Base-by-base conservation (phyloP, 768 basidiomycete genomes). In the Mycena kentingensis region DNA sequence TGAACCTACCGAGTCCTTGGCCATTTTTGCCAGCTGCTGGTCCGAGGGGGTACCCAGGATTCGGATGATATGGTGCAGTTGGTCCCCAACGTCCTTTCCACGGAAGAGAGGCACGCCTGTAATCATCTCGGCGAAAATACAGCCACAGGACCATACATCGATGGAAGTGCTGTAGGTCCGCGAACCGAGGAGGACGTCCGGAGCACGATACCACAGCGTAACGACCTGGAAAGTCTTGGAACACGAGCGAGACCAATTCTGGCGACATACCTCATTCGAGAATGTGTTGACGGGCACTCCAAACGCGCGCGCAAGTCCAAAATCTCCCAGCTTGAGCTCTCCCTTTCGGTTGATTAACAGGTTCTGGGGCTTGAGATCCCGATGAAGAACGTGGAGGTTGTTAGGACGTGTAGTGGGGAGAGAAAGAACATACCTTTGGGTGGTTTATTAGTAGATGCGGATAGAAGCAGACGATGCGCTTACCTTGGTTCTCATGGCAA, bases 81-180 rank as follows among this genome's bases (percentile, higher is more conserved):
- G 97, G 69, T 99, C 97, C 60, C 94, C 89, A 64, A 98, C 98
- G 68, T 98, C 97, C 57, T 96, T 78, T 19, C 97, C 22, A 22
- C 31, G 49, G 56, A 58, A 59, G 5, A 99, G 80, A 24, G 97
- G 97, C 5, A 94, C 88, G 2, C 97, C 97, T 18, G 91, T 87
- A 54, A 99, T 98, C 96, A 99, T 98, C 73, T 99, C 97, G 18
- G 97, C 96, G 67, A 99, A 97, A 66, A 99, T 99, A 68, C 97
- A 98, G 10, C 97, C 97, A 51, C 93, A 96, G 13, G 92, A 94
- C 97, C 97, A 99, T 44, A 98, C 90, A 68, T 99, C 97, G 62
- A 99, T 98, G 26, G 91, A 93, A 3, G 97, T 98, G 73, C 88
- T 95, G 68, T 99, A 99, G 18, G 96, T 98, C 53, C 97, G 81